Base-by-base conservation (phyloP, 2,329 filamentous ascomycete species). In the Cytospora paraplurivora region DNA sequence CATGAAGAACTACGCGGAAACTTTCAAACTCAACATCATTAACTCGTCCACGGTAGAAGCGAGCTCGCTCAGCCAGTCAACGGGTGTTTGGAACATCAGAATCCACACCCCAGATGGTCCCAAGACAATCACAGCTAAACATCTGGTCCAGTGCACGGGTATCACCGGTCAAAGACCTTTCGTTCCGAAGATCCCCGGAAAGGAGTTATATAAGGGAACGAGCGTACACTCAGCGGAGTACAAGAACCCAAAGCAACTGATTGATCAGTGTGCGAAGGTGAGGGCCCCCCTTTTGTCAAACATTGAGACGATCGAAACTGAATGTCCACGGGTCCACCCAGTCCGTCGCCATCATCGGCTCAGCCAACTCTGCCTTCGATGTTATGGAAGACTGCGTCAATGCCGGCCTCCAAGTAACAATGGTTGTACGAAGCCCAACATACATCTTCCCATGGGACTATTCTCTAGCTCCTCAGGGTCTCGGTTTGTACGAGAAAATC, bases 1-100 rank as follows among this genome's bases (percentile, higher is more conserved):
- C 73, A 77, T 83, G 44, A 79, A 81, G 60, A 73, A 75, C 1
- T 83, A 83, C 61, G 77, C 76, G 3, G 76, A 70, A n/a, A 70
- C 79, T 5, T 81, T 84, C 75, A 77, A 80, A 49, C 73, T 84
- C 49, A 80, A 82, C 65, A 73, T 82, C 3, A 78, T 79, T 74
- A 73, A 74, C 44, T 72, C 72, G 12, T 78, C 77, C 4, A 74
- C 67, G 0, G 70, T 82, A n/a, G 72, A 69, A 5, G 75, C 72
- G 6, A 76, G 76, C 1, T 69, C 70, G 0, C 81, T 77, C 66
- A 72, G 80, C 52, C 74, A 76, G 6, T n/a, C 65, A 1, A 71
- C 68, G 4, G 68, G 72, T 3, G 67, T 70, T n/a, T 82, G 78
- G 78, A 74, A 71, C 0, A 73, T 82, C 34, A 68, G 67, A 7